Percentiles rank a stretch among this genome's conserved stretches.
phyloP scores from a whole-genome alignment of 202 grass and related monocot genomes.

The Elaeis oleifera region DNA sequence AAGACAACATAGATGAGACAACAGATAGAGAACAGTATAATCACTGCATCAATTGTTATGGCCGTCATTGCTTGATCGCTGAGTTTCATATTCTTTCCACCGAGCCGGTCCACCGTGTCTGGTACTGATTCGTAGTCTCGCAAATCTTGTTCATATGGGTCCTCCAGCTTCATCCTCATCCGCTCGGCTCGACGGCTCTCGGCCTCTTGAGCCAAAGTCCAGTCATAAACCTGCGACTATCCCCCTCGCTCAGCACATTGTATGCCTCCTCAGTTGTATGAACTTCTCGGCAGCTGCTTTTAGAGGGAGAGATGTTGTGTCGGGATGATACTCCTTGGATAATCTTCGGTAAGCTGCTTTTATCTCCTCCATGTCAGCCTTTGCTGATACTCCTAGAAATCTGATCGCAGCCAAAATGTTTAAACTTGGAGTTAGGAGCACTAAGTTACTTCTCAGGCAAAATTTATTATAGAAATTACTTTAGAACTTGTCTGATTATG shows the following conservation, averaged over 20 bases:
- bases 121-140: slow-evolving; percentile 47
- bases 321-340: slow-evolving; percentile 95
- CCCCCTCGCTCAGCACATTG: slow-evolving; percentile 66
- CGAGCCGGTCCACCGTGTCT: slow-evolving; percentile 75
- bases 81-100: slow-evolving; percentile 76
- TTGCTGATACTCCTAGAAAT: slow-evolving; percentile 46
- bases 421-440: too few relatives aligned
- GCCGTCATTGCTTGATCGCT: slow-evolving; percentile 88
- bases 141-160: slow-evolving; percentile 70
- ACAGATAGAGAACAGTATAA: slow-evolving; percentile 58
- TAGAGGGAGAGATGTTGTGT: slow-evolving; percentile 77
- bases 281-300: slow-evolving; percentile 75
- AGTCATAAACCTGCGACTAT: slow-evolving; percentile 82
- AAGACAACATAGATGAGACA: slow-evolving; percentile 52
- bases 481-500: too few relatives aligned
- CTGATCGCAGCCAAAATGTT: slow-evolving; percentile 14
- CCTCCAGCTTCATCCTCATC: slow-evolving; percentile 68
- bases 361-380: slow-evolving; percentile 82
- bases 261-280: slow-evolving; percentile 82
- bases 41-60: slow-evolving; percentile 49
- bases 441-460: too few relatives aligned
- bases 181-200: slow-evolving; percentile 69
- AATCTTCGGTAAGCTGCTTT: slow-evolving; percentile 78
- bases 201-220: slow-evolving; percentile 86
- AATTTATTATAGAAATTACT: too few relatives aligned